These are phyloP conservation scores for Polyporus arcularius DNA, from an alignment of 768 basidiomycete genomes.

Conservation along the genomic window DNA sequence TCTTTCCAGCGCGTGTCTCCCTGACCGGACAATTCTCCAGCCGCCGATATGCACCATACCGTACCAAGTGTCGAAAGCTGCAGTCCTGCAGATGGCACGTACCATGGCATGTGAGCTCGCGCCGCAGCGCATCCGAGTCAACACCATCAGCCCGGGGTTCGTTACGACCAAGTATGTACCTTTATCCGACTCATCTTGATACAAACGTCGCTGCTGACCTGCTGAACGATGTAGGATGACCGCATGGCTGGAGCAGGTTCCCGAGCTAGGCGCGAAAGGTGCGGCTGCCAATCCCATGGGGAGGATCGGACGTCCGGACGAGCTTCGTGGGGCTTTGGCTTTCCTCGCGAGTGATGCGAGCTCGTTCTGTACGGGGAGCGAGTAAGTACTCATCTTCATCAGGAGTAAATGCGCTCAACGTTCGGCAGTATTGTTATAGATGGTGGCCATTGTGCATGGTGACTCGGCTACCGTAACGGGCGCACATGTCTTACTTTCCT, in stretches of 20 bases:
- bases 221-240: slow-evolving; percentile 54
- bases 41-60: slow-evolving; percentile 67
- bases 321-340: slow-evolving; percentile 65
- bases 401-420: not conserved
- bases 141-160: slow-evolving; percentile 74
- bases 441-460: slow-evolving; percentile 28
- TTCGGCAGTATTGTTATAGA: slow-evolving; percentile 23
- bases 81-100: slow-evolving; percentile 76
- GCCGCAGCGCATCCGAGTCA: slow-evolving; percentile 63
- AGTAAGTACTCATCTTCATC: slow-evolving; percentile 44
- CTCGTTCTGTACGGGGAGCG: slow-evolving; percentile 78
- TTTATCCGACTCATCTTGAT: too few relatives aligned
- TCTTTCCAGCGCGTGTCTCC: not conserved
- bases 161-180: slow-evolving; percentile 65
- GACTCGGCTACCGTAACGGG: too few relatives aligned
- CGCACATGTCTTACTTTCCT: too few relatives aligned
- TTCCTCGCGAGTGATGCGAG: slow-evolving; percentile 51
- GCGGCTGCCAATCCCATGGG: slow-evolving; percentile 65
- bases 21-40: slow-evolving; percentile 32
- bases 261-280: slow-evolving; percentile 64
- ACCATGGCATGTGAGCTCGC: slow-evolving; percentile 84
- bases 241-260: slow-evolving; percentile 62
- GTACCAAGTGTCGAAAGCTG: slow-evolving; percentile 77
- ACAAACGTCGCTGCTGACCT: too few relatives aligned
- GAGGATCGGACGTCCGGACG: slow-evolving; percentile 67